Evolutionary conservation across 1,139 yeast species (phyloP).

Genomic region (Candida sanyaensis): DNA sequence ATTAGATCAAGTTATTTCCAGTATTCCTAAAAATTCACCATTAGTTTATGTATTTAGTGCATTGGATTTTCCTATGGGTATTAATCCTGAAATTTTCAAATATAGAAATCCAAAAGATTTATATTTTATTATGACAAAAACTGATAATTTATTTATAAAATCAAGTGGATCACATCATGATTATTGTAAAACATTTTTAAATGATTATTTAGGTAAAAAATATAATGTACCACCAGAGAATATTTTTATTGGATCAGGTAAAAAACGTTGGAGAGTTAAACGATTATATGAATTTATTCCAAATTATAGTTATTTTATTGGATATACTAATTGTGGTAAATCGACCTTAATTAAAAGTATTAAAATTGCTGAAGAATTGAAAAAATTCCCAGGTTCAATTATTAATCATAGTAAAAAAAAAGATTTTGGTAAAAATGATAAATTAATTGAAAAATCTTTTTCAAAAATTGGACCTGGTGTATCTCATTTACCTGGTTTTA

Average conservation of each 20-base stretch:
- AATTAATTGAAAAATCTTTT: slow-evolving; percentile 18
- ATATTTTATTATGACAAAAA: slow-evolving; percentile 57
- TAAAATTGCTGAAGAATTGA: slow-evolving; percentile 10
- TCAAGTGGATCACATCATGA: slow-evolving; percentile 27
- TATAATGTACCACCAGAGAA: slow-evolving; percentile 45
- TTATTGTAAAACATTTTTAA: slow-evolving; percentile 47
- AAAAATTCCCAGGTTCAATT: not conserved
- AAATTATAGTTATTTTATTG: slow-evolving; percentile 56
- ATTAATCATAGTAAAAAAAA: slow-evolving; percentile 7
- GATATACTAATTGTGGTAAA: slow-evolving; percentile 78
- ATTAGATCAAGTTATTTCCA: slow-evolving; percentile 34
- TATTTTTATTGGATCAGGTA: slow-evolving; percentile 52
- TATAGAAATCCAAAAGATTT: slow-evolving; percentile 37
- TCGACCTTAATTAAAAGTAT: slow-evolving; percentile 58
- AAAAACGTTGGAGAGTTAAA: slow-evolving; percentile 53
- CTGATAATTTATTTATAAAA: slow-evolving; percentile 52
- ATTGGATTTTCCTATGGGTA: slow-evolving; percentile 68
- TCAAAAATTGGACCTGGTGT: slow-evolving; percentile 44
- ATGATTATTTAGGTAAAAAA: slow-evolving; percentile 39
- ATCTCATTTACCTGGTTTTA: slow-evolving; percentile 58
- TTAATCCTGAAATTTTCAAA: slow-evolving; percentile 41
- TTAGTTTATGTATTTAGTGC: slow-evolving; percentile 65
- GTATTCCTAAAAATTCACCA: slow-evolving; percentile 50
- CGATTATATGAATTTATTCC: slow-evolving; percentile 35
- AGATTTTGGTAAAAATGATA: slow-evolving; percentile 10